Evolutionary conservation across 2,329 filamentous ascomycete species (phyloP).

Genomic region (Colletotrichum cereale): DNA sequence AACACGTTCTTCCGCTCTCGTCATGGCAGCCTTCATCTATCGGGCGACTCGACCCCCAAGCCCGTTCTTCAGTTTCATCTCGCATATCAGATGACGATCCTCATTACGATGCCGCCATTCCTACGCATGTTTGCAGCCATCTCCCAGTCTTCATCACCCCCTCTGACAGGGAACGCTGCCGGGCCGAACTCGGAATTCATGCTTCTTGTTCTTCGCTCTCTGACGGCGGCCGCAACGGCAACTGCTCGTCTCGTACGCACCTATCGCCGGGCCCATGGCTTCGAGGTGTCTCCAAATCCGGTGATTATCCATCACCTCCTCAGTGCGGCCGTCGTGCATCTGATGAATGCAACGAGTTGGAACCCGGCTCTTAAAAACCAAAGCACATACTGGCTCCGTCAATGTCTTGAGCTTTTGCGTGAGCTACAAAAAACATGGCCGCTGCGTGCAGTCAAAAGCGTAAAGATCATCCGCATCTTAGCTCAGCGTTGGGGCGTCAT

Average conservation of each 20-base stretch:
- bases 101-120: slow-evolving; percentile 41
- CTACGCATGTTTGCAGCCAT: slow-evolving; percentile 39
- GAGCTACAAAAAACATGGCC: slow-evolving; percentile 26
- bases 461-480: slow-evolving; percentile 27
- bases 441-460: slow-evolving; percentile 22
- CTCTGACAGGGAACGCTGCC: neutral
- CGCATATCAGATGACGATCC: slow-evolving; percentile 40
- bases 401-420: slow-evolving; percentile 36
- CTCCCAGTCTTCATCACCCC: neutral
- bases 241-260: slow-evolving; percentile 33
- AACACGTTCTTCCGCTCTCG: slow-evolving; percentile 39
- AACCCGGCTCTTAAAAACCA: slow-evolving; percentile 33
- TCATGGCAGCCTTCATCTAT: slow-evolving; percentile 30
- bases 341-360: slow-evolving; percentile 40
- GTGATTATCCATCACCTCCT: slow-evolving; percentile 41
- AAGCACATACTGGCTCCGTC: slow-evolving; percentile 39
- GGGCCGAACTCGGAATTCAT: slow-evolving; percentile 30
- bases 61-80: slow-evolving; percentile 40
- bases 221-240: slow-evolving; percentile 37
- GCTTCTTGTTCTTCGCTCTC: slow-evolving; percentile 37
- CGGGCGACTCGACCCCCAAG: slow-evolving; percentile 31
- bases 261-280: slow-evolving; percentile 36
- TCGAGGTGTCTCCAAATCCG: slow-evolving; percentile 34
- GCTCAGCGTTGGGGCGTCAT: slow-evolving; percentile 33
- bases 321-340: slow-evolving; percentile 39